These are phyloP conservation scores for Ampelomyces quisqualis DNA, from an alignment of 2,329 filamentous ascomycete genomes.

Conservation along the genomic window DNA sequence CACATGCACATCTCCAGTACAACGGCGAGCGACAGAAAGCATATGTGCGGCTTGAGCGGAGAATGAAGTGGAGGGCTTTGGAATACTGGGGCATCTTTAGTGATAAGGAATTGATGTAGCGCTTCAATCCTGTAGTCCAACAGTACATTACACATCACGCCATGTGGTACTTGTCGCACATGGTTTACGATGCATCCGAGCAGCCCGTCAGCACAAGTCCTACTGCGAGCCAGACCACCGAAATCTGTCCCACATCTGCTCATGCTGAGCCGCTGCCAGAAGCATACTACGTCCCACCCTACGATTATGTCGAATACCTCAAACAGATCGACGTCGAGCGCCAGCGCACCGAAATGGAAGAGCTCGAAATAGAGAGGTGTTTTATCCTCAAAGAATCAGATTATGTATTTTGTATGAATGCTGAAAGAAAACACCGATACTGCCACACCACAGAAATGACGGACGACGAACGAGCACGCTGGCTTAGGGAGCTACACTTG, in stretches of 20 bases:
- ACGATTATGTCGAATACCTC: slow-evolving; percentile 26
- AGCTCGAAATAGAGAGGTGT: slow-evolving; percentile 16
- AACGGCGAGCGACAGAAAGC: slow-evolving; percentile 32
- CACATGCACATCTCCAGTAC: slow-evolving; percentile 30
- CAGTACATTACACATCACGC: slow-evolving; percentile 30
- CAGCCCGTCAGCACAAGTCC: slow-evolving; percentile 11
- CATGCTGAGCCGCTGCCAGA: slow-evolving; percentile 4
- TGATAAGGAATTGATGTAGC: slow-evolving; percentile 27
- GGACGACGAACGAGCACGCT: slow-evolving; percentile 18
- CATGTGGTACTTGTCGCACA: slow-evolving; percentile 25
- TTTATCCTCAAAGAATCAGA: slow-evolving; percentile 23
- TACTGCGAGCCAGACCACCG: neutral
- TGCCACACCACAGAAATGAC: slow-evolving; percentile 14
- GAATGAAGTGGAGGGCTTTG: slow-evolving; percentile 18
- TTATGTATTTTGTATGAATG: slow-evolving; percentile 19
- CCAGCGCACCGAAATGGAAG: slow-evolving; percentile 11
- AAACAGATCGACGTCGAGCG: slow-evolving; percentile 13
- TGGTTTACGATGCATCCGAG: slow-evolving; percentile 20
- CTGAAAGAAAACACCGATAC: slow-evolving; percentile 24
- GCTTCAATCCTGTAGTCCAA: slow-evolving; percentile 26
- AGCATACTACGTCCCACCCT: slow-evolving; percentile 20
- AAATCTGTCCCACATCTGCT: neutral
- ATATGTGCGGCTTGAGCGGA: slow-evolving; percentile 16
- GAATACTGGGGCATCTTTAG: slow-evolving; percentile 31
- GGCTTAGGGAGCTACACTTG: slow-evolving; percentile 10